A percentile compares a stretch with the other conserved stretches of the same genome.
phyloP scores from a whole-genome alignment of 176 grass and related monocot genomes.

The Bothriochloa decipiens region DNA sequence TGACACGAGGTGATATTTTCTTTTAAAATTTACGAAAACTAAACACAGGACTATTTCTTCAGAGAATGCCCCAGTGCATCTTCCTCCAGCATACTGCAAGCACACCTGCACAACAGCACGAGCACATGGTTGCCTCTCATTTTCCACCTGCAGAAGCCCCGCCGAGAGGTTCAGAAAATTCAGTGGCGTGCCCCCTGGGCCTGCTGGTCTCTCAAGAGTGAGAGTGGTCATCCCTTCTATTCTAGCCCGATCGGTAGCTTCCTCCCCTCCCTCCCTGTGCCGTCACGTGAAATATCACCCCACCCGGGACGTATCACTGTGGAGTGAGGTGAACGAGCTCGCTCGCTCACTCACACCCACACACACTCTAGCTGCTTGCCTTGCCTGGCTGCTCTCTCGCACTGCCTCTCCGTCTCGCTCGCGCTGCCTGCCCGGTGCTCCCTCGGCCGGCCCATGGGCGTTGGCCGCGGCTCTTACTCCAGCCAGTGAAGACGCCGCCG shows the following conservation, averaged over 20 bases:
- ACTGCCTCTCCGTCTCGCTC: neutral
- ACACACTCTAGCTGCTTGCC: neutral
- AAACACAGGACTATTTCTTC: no score
- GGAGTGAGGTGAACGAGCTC: neutral
- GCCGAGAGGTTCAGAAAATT: neutral
- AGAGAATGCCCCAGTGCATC: no score
- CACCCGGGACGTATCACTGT: neutral
- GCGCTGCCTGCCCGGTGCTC: neutral
- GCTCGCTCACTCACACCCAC: neutral
- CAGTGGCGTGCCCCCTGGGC: no score
- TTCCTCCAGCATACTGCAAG: neutral
- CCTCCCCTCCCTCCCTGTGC: neutral
- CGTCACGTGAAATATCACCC: constrained; percentile 11
- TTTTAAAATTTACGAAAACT: no score
- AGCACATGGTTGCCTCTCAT: constrained; percentile 28
- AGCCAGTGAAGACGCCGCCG: neutral
- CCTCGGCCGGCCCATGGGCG: constrained; percentile 32
- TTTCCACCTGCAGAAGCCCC: constrained; percentile 32
- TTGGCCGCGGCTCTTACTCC: neutral
- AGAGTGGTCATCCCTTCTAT: neutral
- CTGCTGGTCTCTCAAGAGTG: neutral
- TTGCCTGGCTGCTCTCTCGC: neutral
- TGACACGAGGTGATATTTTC: no score
- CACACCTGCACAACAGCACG: neutral
- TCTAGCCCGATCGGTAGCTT: neutral